Percentiles rank a stretch among this genome's conserved stretches.
phyloP scores from a whole-genome alignment of 1,284 basidiomycete genomes.

The Tilletiopsis washingtonensis region DNA sequence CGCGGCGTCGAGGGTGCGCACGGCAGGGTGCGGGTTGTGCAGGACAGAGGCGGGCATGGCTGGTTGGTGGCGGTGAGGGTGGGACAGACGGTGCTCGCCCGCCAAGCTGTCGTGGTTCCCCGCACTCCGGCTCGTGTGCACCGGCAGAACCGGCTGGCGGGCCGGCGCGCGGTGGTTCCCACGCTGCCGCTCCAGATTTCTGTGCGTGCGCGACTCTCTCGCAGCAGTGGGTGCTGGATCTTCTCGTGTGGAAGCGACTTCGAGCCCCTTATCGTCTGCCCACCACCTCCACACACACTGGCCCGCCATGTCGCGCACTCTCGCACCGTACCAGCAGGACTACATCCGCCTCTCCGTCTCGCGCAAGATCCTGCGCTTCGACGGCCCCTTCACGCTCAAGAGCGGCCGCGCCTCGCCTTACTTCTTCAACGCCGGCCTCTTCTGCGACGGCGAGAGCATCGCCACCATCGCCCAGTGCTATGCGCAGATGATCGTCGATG shows the following conservation, averaged over 20 bases:
- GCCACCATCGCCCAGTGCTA: conserved; percentile 76
- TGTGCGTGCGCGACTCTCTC: no score
- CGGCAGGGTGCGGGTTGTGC: conserved; percentile 6
- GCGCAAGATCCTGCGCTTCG: conserved; percentile 37
- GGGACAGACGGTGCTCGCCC: no score
- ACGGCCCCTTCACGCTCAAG: conserved; percentile 55
- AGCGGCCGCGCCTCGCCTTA: conserved; percentile 88
- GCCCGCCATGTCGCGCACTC: conserved; percentile 1
- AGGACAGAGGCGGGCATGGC: background rate
- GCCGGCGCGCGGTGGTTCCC: no score
- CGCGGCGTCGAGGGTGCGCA: background rate
- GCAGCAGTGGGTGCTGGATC: no score
- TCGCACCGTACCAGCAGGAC: conserved; percentile 35
- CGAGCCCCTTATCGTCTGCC: no score
- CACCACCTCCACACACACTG: background rate
- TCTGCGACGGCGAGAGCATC: conserved; percentile 68
- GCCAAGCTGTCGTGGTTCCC: no score
- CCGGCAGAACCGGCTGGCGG: no score
- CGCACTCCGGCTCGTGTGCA: no score
- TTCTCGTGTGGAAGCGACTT: no score
- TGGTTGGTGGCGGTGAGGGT: no score
- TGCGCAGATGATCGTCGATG: conserved; percentile 61
- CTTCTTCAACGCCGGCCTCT: conserved; percentile 93
- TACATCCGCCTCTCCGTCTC: conserved; percentile 42
- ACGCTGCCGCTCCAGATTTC: no score